Evolutionary conservation across 495 filamentous ascomycete genomes (phyloP).

Genomic region (Durotheca rogersii): DNA sequence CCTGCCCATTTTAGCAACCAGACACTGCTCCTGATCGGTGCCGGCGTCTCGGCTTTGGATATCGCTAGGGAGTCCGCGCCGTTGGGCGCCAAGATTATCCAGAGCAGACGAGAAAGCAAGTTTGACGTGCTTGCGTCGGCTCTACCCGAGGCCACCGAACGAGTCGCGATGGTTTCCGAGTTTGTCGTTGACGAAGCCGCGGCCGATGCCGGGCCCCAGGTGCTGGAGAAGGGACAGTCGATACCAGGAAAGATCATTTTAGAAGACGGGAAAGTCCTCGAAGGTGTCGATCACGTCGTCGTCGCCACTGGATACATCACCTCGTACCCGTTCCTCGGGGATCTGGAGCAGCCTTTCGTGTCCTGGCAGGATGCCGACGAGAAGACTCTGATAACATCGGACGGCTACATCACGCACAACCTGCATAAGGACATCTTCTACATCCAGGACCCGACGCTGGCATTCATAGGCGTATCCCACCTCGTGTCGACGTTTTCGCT

Average conservation of each 20-base stretch:
- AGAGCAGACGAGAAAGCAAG: constrained; percentile 57
- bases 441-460: constrained; percentile 61
- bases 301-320: constrained; percentile 68
- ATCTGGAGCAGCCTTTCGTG: constrained; percentile 43
- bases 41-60: constrained; percentile 60
- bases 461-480: constrained; percentile 62
- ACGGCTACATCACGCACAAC: constrained; percentile 67
- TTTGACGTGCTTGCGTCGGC: constrained; percentile 55
- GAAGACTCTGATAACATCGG: constrained; percentile 55
- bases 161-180: constrained; percentile 53
- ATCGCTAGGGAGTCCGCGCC: constrained; percentile 58
- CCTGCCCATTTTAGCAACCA: constrained; percentile 47
- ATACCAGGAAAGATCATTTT: constrained; percentile 33
- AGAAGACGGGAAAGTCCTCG: constrained; percentile 44
- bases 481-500: constrained; percentile 63
- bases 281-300: constrained; percentile 56
- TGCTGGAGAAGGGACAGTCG: constrained; percentile 6
- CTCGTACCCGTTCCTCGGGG: constrained; percentile 57
- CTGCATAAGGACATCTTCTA: constrained; percentile 68
- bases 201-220: constrained; percentile 23
- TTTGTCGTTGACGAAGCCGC: constrained; percentile 26
- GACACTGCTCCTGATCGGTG: constrained; percentile 62
- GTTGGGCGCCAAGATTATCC: constrained; percentile 53
- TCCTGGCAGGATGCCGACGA: constrained; percentile 44
- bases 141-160: constrained; percentile 49